A percentile compares a stretch with the other conserved stretches of the same genome.
Evolutionary conservation across 306 rosid species (phyloP).

Genomic region (Neltuma alba): DNA sequence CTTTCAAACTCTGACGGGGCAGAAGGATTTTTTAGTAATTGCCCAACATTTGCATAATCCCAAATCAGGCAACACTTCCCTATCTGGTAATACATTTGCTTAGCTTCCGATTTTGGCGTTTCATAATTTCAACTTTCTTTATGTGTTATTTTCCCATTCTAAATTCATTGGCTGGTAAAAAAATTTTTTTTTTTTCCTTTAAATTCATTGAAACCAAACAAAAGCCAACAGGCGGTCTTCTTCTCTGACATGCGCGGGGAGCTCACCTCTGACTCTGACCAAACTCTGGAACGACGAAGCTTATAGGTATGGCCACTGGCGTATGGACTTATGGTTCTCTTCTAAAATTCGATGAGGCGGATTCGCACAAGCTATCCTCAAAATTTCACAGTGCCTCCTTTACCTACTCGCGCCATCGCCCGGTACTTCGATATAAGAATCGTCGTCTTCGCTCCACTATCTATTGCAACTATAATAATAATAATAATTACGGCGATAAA

Average conservation of each 20-base stretch:
- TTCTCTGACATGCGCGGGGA: not conserved
- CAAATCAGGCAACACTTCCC: too few species aligned
- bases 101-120: too few species aligned
- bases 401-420: slow-evolving; percentile 1
- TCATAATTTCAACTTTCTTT: too few species aligned
- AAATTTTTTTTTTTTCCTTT: too few species aligned
- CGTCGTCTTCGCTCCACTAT: slow-evolving; percentile 33
- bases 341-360: slow-evolving; percentile 13
- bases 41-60: too few species aligned
- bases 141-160: too few species aligned
- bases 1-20: too few species aligned
- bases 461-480: slow-evolving; percentile 41
- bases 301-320: slow-evolving; percentile 43
- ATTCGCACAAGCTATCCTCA: not conserved
- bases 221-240: not conserved
- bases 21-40: too few species aligned
- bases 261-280: not conserved
- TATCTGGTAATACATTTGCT: too few species aligned
- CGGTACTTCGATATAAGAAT: not conserved
- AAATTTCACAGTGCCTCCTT: slow-evolving; percentile 26
- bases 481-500: slow-evolving; percentile 29
- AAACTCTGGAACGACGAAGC: not conserved
- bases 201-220: too few species aligned
- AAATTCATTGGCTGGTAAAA: too few species aligned
- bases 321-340: slow-evolving; percentile 34